A percentile compares a stretch with the other conserved stretches of the same genome.
Conservation (phyloP, 441 rosid species). For the Erodium trifolium region DNA sequence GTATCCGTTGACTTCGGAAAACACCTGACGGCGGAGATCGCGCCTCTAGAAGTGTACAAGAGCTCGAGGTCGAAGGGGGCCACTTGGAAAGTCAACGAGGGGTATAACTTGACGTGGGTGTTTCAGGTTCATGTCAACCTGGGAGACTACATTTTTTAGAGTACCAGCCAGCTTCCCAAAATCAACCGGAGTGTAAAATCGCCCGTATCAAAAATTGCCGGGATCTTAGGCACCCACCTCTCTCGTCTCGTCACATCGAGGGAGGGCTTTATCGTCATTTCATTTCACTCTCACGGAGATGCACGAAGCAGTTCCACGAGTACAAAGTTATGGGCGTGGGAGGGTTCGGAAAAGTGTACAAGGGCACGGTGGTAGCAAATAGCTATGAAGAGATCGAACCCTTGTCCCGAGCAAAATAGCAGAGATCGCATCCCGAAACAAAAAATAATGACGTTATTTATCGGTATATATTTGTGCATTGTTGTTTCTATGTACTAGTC, state of each 20-base stretch:
- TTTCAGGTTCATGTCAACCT: slow-evolving; percentile 51
- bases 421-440: no score
- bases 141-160: slow-evolving; percentile 84
- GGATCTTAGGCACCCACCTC: background rate
- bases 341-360: slow-evolving; percentile 88
- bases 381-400: slow-evolving; percentile 93
- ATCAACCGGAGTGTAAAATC: slow-evolving; percentile 44
- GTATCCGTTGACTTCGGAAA: no score
- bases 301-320: slow-evolving; percentile 85
- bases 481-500: no score
- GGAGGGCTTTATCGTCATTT: slow-evolving; percentile 54
- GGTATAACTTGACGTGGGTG: slow-evolving; percentile 86
- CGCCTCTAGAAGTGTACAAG: slow-evolving; percentile 79
- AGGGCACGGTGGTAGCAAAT: slow-evolving; percentile 77
- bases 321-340: slow-evolving; percentile 81
- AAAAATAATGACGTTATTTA: no score
- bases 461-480: no score
- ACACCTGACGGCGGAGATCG: slow-evolving; percentile 15
- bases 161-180: slow-evolving; percentile 47
- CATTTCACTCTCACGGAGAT: slow-evolving; percentile 76
- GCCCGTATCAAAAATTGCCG: background rate
- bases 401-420: slow-evolving; percentile 96
- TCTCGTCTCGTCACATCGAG: no score
- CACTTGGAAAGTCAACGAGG: slow-evolving; percentile 47
- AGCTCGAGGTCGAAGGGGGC: slow-evolving; percentile 82